Evolutionary conservation across 352 stramenopile genomes (phyloP).

Genomic region (Globisporangium recalcitrans): DNA sequence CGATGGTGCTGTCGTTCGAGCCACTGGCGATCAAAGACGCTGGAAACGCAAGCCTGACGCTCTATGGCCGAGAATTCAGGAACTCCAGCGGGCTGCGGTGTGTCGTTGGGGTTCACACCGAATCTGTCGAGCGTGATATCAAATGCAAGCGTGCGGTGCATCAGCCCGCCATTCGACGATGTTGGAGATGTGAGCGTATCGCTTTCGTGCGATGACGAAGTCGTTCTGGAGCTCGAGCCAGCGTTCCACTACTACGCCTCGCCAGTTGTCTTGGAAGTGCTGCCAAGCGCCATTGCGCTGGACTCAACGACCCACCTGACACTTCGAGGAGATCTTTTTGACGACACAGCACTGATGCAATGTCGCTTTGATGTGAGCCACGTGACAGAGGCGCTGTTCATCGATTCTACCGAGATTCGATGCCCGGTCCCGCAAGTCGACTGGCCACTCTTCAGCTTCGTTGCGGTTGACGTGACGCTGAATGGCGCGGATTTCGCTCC

Average conservation of each 20-base stretch:
- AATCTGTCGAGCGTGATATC: constrained; percentile 14
- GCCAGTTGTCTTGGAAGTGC: constrained; percentile 18
- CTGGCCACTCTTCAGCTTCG: constrained; percentile 14
- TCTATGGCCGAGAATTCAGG: constrained; percentile 31
- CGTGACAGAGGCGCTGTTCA: constrained; percentile 8
- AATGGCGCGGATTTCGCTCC: constrained; percentile 33
- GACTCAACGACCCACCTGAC: constrained; percentile 15
- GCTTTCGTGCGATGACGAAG: constrained; percentile 26
- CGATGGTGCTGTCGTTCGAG: constrained; percentile 30
- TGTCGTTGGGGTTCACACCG: constrained; percentile 21
- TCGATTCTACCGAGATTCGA: constrained; percentile 24
- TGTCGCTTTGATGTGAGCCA: constrained; percentile 22
- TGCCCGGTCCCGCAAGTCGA: constrained; percentile 22
- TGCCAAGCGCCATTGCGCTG: constrained; percentile 20
- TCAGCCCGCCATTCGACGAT: constrained; percentile 16
- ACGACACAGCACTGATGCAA: constrained; percentile 9
- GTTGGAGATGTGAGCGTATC: constrained; percentile 17
- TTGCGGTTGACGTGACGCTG: constrained; percentile 26
- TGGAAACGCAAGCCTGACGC: neutral
- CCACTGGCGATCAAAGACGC: constrained; percentile 14
- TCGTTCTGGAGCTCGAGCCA: constrained; percentile 21
- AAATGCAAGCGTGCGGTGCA: constrained; percentile 19
- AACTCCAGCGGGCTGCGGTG: constrained; percentile 34
- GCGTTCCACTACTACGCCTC: constrained; percentile 29
- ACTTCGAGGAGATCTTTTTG: constrained; percentile 25